A percentile compares a stretch with the other conserved stretches of the same genome.
Conservation (phyloP, 495 filamentous ascomycete species). For the Daldinia childiae region DNA sequence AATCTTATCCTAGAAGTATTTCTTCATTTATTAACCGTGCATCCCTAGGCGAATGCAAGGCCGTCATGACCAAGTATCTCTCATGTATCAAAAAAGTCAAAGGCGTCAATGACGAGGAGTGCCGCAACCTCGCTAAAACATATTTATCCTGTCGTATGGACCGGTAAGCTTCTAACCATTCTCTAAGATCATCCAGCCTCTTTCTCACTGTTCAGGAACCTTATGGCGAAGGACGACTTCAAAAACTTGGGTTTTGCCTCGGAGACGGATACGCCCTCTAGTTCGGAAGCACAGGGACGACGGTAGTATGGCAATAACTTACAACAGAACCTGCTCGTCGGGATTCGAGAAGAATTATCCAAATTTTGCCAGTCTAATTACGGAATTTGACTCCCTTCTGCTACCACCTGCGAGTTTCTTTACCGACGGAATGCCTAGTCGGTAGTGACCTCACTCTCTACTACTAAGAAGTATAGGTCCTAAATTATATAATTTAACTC, state of each 20-base stretch:
- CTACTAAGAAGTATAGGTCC: background rate
- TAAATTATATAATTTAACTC: background rate
- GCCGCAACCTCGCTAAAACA: conserved; percentile 82
- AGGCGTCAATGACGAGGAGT: conserved; percentile 86
- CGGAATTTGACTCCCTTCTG: background rate
- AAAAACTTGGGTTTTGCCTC: conserved; percentile 88
- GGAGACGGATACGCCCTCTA: conserved; percentile 48
- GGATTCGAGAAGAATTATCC: background rate
- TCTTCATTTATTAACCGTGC: conserved; percentile 2
- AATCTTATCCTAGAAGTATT: conserved; percentile 14
- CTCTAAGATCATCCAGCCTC: background rate
- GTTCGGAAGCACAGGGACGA: conserved; percentile 23
- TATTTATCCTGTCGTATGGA: conserved; percentile 97
- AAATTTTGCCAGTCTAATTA: background rate
- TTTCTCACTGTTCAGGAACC: conserved; percentile 66
- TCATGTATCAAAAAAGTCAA: conserved; percentile 80
- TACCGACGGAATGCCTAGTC: background rate
- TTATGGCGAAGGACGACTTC: conserved; percentile 95
- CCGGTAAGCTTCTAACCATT: conserved; percentile 63
- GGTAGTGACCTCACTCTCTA: background rate
- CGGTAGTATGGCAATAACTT: background rate
- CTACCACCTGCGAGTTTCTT: background rate
- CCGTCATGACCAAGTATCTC: conserved; percentile 83
- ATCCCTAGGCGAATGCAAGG: conserved; percentile 85
- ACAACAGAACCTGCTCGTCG: background rate